Evolutionary conservation across 768 basidiomycete species (phyloP).

Genomic region (Phylloporus sp.): DNA sequence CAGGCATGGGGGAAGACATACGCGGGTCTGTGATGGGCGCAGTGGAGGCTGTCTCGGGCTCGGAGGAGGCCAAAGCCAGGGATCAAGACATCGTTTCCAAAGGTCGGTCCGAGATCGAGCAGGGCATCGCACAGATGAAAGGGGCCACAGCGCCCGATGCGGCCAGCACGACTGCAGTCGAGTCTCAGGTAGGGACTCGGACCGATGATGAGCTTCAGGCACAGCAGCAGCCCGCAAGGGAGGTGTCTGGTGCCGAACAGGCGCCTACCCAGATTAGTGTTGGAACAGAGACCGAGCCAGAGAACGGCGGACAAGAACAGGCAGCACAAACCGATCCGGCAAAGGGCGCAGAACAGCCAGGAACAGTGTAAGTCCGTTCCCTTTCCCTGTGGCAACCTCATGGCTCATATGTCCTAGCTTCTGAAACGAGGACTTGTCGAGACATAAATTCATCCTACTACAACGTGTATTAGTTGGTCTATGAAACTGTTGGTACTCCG

Average conservation of each 20-base stretch:
- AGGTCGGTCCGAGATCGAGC: slow-evolving; percentile 39
- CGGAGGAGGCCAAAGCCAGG: slow-evolving; percentile 22
- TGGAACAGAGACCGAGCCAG: not conserved
- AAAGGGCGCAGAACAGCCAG: not conserved
- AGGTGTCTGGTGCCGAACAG: not conserved
- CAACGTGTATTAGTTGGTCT: not conserved
- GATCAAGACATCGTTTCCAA: slow-evolving; percentile 36
- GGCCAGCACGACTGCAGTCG: not conserved
- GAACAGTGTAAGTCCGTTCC: slow-evolving; percentile 1
- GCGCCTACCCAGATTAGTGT: not conserved
- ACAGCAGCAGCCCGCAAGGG: not conserved
- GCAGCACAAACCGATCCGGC: not conserved
- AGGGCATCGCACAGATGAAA: slow-evolving; percentile 35
- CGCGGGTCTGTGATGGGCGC: slow-evolving; percentile 42
- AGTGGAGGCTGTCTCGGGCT: slow-evolving; percentile 32
- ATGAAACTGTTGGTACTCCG: no score
- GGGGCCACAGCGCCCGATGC: slow-evolving; percentile 1
- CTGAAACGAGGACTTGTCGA: not conserved
- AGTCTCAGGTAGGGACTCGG: not conserved
- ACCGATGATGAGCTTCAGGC: not conserved
- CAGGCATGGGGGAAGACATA: slow-evolving; percentile 44
- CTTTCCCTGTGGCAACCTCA: not conserved
- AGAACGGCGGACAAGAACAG: not conserved
- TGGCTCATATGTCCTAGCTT: not conserved
- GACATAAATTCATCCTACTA: not conserved